Percentiles rank a stretch among this genome's conserved stretches.
Evolutionary conservation across 1,139 yeast species (phyloP).

Genomic region (Pneumocystis murina): DNA sequence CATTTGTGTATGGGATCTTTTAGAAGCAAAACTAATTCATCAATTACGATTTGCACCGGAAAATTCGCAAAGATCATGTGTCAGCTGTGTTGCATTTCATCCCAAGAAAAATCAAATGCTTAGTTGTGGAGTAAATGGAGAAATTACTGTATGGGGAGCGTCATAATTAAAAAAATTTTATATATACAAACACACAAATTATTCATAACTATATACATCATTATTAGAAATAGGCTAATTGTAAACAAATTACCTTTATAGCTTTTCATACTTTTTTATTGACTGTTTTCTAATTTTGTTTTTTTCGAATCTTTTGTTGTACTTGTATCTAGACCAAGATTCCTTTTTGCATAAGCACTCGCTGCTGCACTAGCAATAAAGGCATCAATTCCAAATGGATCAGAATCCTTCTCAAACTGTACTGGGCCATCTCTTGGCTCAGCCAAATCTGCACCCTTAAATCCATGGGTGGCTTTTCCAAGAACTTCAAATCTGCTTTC

Average conservation of each 20-base stretch:
- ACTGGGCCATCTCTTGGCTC: slow-evolving; percentile 32
- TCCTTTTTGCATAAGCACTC: not conserved
- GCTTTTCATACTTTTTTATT: not conserved
- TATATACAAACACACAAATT: not conserved
- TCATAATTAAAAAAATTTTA: not conserved
- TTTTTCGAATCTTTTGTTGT: not conserved
- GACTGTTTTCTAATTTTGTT: not conserved
- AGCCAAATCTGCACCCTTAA: slow-evolving; percentile 16
- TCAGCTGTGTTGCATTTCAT: slow-evolving; percentile 14
- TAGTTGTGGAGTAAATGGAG: slow-evolving; percentile 15
- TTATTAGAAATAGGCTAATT: not conserved
- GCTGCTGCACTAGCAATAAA: slow-evolving; percentile 5
- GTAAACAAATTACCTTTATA: not conserved
- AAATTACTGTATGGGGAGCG: slow-evolving; percentile 3
- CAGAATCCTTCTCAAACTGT: slow-evolving; percentile 34
- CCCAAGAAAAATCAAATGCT: slow-evolving; percentile 15
- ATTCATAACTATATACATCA: not conserved
- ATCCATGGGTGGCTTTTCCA: slow-evolving; percentile 19
- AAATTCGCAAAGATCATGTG: slow-evolving; percentile 5
- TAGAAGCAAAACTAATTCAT: slow-evolving; percentile 37
- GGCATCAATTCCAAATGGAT: slow-evolving; percentile 12
- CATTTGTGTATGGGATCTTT: slow-evolving; percentile 72
- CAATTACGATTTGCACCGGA: slow-evolving; percentile 5
- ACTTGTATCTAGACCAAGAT: not conserved
- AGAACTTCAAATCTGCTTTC: slow-evolving; percentile 28